A percentile compares a stretch with the other conserved stretches of the same genome.
These are phyloP conservation scores for Kurtzmaniella fragi DNA, from an alignment of 805 yeast genomes.

Conservation along the genomic window DNA sequence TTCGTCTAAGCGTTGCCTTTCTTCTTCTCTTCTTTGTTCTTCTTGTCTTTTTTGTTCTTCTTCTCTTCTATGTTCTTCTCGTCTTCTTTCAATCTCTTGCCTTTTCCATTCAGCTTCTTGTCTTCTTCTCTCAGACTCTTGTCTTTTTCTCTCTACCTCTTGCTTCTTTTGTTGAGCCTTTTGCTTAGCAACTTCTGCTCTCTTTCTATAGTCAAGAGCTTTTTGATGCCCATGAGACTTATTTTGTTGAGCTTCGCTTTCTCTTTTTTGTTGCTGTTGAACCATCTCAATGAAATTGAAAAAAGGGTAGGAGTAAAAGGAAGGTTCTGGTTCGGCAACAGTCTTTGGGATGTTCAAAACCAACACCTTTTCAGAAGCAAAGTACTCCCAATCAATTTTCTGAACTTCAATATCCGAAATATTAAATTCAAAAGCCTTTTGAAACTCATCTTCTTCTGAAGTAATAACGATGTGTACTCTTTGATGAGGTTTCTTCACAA, in stretches of 20 bases:
- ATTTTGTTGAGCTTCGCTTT: neutral
- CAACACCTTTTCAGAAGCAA: slow-evolving; percentile 23
- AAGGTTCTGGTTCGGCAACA: slow-evolving; percentile 11
- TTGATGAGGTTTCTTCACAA: slow-evolving; percentile 12
- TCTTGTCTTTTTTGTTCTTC: slow-evolving; percentile 7
- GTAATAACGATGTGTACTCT: slow-evolving; percentile 16
- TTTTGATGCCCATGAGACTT: slow-evolving; percentile 1
- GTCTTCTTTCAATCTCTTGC: slow-evolving; percentile 5
- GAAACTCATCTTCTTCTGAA: slow-evolving; percentile 25
- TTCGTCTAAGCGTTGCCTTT: slow-evolving; percentile 6
- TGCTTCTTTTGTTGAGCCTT: slow-evolving; percentile 2
- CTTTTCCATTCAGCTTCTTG: slow-evolving; percentile 3
- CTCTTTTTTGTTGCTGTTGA: neutral
- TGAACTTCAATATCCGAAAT: slow-evolving; percentile 24
- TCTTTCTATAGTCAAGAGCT: slow-evolving; percentile 3
- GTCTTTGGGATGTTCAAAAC: slow-evolving; percentile 33
- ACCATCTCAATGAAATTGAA: slow-evolving; percentile 7
- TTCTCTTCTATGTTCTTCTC: slow-evolving; percentile 5
- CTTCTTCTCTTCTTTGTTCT: slow-evolving; percentile 5
- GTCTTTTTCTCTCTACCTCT: neutral
- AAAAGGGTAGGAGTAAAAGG: slow-evolving; percentile 9
- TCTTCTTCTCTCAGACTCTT: neutral
- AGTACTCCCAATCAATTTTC: slow-evolving; percentile 32
- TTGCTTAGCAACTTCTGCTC: slow-evolving; percentile 3
- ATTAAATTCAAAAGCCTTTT: slow-evolving; percentile 25